Evolutionary conservation across 2,329 filamentous ascomycete genomes (phyloP).

Genomic region (Aspergillus nomiae): DNA sequence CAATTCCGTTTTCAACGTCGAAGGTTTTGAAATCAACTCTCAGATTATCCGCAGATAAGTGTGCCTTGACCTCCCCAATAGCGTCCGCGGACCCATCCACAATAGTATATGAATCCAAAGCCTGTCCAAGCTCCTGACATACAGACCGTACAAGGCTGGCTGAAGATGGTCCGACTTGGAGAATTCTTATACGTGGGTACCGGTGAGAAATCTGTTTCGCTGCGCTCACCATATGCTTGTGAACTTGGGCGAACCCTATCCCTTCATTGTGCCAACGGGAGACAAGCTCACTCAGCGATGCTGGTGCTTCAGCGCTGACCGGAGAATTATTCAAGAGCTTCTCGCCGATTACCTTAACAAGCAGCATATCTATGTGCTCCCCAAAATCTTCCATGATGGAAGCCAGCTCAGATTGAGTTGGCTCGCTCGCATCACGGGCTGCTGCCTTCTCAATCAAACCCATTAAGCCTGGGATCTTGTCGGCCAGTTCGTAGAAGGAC

Average conservation of each 20-base stretch:
- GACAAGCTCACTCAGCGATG: slow-evolving; percentile 5
- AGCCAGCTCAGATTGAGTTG: slow-evolving; percentile 3
- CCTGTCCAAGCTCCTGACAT: slow-evolving; percentile 3
- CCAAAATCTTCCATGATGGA: slow-evolving; percentile 7
- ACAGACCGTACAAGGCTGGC: slow-evolving; percentile 4
- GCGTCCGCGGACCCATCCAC: slow-evolving; percentile 6
- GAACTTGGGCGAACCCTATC: slow-evolving; percentile 6
- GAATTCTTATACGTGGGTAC: slow-evolving; percentile 5
- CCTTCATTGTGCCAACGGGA: slow-evolving; percentile 9
- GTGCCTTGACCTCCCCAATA: slow-evolving; percentile 6
- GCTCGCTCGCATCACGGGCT: slow-evolving; percentile 1
- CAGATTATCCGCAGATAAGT: slow-evolving; percentile 1
- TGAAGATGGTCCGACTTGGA: slow-evolving; percentile 12
- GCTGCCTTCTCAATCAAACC: slow-evolving; percentile 1
- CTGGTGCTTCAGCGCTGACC: background rate
- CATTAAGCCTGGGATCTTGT: slow-evolving; percentile 4
- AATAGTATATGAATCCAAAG: slow-evolving; percentile 5
- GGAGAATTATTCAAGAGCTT: background rate
- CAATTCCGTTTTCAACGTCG: slow-evolving; percentile 4
- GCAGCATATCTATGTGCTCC: slow-evolving; percentile 9
- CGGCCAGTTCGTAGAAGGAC: background rate
- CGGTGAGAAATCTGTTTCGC: slow-evolving; percentile 9
- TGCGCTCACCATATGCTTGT: slow-evolving; percentile 9
- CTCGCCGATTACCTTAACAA: slow-evolving; percentile 4
- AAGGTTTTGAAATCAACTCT: slow-evolving; percentile 2